A percentile compares a stretch with the other conserved stretches of the same genome.
These are phyloP conservation scores for Gyrodon lividus DNA, from an alignment of 768 basidiomycete species.

Conservation along the genomic window DNA sequence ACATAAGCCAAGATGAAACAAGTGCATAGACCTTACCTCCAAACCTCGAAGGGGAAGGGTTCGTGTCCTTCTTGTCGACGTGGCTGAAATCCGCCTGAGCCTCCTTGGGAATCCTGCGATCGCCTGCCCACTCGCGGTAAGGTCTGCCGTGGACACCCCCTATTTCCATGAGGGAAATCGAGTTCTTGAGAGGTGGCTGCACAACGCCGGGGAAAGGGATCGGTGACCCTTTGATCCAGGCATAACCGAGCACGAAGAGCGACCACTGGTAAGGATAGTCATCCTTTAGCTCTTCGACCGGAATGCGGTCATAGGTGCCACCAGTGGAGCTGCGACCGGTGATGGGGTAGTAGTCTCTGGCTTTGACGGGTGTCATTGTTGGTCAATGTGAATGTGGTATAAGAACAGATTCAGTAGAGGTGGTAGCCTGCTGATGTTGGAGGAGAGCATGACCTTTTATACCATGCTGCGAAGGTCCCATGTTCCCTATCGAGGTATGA, in stretches of 20 bases:
- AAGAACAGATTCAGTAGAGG: neutral
- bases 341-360: conserved; percentile 13
- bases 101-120: conserved; percentile 15
- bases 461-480: neutral
- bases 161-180: conserved; percentile 22
- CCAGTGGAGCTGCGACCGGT: conserved; percentile 13
- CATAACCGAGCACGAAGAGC: conserved; percentile 17
- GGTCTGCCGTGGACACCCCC: conserved; percentile 26
- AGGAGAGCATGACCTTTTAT: neutral
- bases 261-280: conserved; percentile 14
- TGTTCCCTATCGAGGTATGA: neutral
- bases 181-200: conserved; percentile 6
- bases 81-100: conserved; percentile 15
- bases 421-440: neutral
- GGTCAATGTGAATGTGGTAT: neutral
- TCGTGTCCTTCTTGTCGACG: conserved; percentile 23
- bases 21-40: conserved; percentile 16
- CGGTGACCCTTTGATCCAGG: neutral
- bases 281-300: conserved; percentile 7
- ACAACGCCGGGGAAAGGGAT: conserved; percentile 8
- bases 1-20: neutral
- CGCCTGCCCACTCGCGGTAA: conserved; percentile 24
- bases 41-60: conserved; percentile 25
- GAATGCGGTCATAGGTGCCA: conserved; percentile 7
- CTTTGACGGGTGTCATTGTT: neutral